phyloP scores from a whole-genome alignment of 176 grass and related monocot genomes.

The Urochloa ruziziensis region DNA sequence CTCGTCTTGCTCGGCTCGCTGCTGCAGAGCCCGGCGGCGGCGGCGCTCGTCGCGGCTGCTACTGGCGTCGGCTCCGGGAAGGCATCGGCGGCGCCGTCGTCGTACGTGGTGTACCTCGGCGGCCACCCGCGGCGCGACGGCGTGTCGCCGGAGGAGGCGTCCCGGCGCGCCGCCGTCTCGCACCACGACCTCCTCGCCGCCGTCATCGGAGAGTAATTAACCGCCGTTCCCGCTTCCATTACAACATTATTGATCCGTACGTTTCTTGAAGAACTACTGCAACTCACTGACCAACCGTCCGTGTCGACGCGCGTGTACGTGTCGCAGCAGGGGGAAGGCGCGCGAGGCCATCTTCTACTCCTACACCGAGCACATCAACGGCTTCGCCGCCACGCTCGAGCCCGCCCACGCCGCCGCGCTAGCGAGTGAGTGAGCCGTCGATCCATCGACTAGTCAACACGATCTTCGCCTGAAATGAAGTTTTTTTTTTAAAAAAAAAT shows the following conservation, averaged over 20 bases:
- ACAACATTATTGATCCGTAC: background rate
- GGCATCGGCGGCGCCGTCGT: constrained; percentile 40
- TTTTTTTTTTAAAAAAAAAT: no score
- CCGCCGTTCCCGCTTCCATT: background rate
- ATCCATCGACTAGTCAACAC: no score
- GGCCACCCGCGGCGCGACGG: constrained; percentile 14
- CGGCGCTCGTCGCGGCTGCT: background rate
- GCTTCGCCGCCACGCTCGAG: constrained; percentile 68
- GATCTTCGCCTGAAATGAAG: no score
- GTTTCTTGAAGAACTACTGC: background rate
- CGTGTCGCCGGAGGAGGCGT: constrained; percentile 24
- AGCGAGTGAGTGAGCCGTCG: constrained; percentile 32
- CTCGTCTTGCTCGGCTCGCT: background rate
- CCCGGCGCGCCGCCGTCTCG: constrained; percentile 21
- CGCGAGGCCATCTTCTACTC: constrained; percentile 76
- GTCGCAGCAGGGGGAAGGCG: constrained; percentile 44
- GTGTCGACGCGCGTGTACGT: background rate
- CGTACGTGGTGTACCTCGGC: constrained; percentile 89
- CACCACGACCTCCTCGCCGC: constrained; percentile 68
- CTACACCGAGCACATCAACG: constrained; percentile 77
- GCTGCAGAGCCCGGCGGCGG: background rate
- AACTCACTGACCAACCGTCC: background rate
- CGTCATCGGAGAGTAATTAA: constrained; percentile 61
- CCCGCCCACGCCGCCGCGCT: constrained; percentile 41
- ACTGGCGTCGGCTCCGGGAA: background rate